Base-by-base conservation (phyloP, 352 stramenopile species). In the Phytopythium aichiense region DNA sequence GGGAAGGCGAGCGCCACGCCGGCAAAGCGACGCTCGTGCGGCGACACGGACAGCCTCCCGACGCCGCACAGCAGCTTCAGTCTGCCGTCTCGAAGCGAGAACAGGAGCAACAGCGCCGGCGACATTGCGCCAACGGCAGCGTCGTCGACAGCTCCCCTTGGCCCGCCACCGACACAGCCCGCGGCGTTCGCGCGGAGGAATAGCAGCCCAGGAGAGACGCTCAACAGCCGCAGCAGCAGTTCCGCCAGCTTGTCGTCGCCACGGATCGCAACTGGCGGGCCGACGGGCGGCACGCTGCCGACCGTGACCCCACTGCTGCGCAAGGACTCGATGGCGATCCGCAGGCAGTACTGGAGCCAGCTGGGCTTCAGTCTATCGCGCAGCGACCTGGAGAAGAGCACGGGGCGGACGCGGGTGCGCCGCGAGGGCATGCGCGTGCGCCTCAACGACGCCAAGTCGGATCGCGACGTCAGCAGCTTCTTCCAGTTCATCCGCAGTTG, bases 331-430 rank as follows among this genome's bases (percentile, higher is more conserved):
- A 88, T 89, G 63, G 82, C 84, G 5, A 92, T 95, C 56, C 83
- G 87, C 43, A 80, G 89, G 65, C 80, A 94, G 65, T 95, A 95
- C 65, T 92, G 81, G 87, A 94, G 75, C 58, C 85, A 95, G 61
- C 66, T 95, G 12, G 87, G 87, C 33, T 81, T 95, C 40, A 92
- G 76, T 71, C 52, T 90, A 28, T 91, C 85, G 12, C 82, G 81
- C n/a, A 84, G 79, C 30, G 85, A 95, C 59, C 62, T 95, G 28
- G 85, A 94, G 65, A 87, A 89, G 56, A 88, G 81, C 38, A 92
- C 81, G 0, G 81, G 81, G 11, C 72, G 72, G 35, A 84, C 81
- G 38, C 81, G 76, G 15, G 69, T 88, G 50, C 83, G 85, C 11
- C 77, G 77, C 9, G 81, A 91, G 33, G 87, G 87, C 0, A 54